Evolutionary conservation across 2,329 filamentous ascomycete genomes (phyloP), one percentile per base, ranked within the genome.

Genomic region (Trichoderma sp.): DNA sequence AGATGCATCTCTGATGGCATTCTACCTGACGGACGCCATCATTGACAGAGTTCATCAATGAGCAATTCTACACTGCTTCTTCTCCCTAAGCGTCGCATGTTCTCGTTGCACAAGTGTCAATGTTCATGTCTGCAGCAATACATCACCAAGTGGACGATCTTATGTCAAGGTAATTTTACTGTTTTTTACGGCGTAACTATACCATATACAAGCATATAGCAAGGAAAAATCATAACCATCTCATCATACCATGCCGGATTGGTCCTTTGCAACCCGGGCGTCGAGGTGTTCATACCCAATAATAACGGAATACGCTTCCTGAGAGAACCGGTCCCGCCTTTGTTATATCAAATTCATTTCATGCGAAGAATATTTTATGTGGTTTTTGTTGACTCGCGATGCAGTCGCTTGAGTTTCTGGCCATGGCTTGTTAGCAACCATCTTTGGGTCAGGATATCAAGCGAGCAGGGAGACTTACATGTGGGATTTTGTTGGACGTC

Each of bases 321-420:
- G 29, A 61, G 19, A 59, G 34, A 57, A 39, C 12, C 34, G 45
- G 27, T 39, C 39, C 59, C 67, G 59, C 67, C 67, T 50, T 59
- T 45, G 15, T 56, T 27, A 68, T 17, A 68, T 22, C 7, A 15
- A 39, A 29, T 39, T 48, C 42, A 19, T 48, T 48, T 22, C 19
- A 32, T 4, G 32, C 57, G 59, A 68, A 64, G 25, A 42, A 68
- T 68, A 19, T 54, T 17, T 37, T 39, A 42, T 53, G 60, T 42
- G 34, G 52, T n/a, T n/a, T 34, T 54, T 34, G 12, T 15, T 48
- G 60, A 45, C 39, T 58, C 27, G 25, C 15, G 19, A 58, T 64
- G 34, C 17, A 4, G 13, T 54, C 7, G 6, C 13, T 29, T 29
- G 37, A 39, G 1, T 8, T 48, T 37, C 39, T 58, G 19, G 5